Evolutionary conservation across 176 grass and related monocot species (phyloP).

Genomic region (Bonia amplexicaulis): DNA sequence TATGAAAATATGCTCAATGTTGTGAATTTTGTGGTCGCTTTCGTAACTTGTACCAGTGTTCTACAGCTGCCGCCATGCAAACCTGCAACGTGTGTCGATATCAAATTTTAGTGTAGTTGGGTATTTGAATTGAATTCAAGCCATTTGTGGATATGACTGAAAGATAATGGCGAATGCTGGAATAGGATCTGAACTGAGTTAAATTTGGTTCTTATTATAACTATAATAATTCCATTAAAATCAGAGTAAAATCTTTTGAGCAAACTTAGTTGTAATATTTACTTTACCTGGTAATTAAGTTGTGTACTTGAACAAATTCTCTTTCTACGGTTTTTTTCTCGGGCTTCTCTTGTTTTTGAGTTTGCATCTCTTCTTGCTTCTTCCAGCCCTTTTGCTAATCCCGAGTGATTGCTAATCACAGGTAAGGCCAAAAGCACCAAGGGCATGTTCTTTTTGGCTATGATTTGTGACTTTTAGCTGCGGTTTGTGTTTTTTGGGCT

Average conservation of each 20-base stretch:
- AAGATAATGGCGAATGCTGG: background rate
- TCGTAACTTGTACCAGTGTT: background rate
- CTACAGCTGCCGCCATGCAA: background rate
- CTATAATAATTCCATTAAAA: background rate
- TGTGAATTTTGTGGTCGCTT: background rate
- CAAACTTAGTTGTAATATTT: background rate
- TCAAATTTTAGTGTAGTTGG: background rate
- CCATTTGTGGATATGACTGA: background rate
- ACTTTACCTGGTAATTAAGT: background rate
- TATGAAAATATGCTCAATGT: too few relatives aligned
- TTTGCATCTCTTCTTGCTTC: background rate
- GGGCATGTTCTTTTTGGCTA: too few relatives aligned
- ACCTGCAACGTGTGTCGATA: background rate
- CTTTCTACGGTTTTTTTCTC: background rate
- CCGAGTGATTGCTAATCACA: background rate
- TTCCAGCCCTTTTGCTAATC: background rate
- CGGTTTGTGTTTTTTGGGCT: too few relatives aligned
- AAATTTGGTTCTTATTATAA: background rate
- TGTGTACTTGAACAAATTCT: background rate
- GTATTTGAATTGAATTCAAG: background rate
- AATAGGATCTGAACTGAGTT: background rate
- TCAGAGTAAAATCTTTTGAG: background rate
- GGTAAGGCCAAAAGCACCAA: too few relatives aligned
- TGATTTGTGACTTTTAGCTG: too few relatives aligned
- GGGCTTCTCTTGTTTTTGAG: background rate